These are phyloP conservation scores for Penicillium expansum DNA, from an alignment of 2,329 filamentous ascomycete species.

Conservation along the genomic window DNA sequence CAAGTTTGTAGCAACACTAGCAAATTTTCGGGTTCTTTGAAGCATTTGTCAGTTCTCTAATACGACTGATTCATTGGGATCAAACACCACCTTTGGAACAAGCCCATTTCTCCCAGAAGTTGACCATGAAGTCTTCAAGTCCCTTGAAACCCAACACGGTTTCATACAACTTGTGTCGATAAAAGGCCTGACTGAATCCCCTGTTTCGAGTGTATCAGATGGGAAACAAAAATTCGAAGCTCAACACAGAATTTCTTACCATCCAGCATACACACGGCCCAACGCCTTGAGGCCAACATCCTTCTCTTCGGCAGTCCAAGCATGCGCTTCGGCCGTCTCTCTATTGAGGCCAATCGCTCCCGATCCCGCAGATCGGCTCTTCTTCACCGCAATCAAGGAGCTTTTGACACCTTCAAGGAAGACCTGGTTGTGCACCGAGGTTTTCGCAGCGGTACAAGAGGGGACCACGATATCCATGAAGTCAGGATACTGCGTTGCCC, in stretches of 20 bases:
- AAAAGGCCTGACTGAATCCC: constrained; percentile 79
- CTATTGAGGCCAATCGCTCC: constrained; percentile 45
- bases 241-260: constrained; percentile 35
- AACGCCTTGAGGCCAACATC: constrained; percentile 65
- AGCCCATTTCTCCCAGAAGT: constrained; percentile 75
- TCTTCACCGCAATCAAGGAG: constrained; percentile 58
- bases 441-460: constrained; percentile 65
- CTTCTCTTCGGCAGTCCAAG: constrained; percentile 55
- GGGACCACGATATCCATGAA: constrained; percentile 65
- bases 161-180: constrained; percentile 68
- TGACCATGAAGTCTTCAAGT: constrained; percentile 70
- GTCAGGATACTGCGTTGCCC: constrained; percentile 61
- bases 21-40: constrained; percentile 67
- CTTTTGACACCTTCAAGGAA: constrained; percentile 65
- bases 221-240: not conserved
- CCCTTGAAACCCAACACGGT: constrained; percentile 62
- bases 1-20: constrained; percentile 74
- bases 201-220: constrained; percentile 30
- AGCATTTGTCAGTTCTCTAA: not conserved
- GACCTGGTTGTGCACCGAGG: constrained; percentile 65
- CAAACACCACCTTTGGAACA: constrained; percentile 56
- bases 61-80: too few species aligned
- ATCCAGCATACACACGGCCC: constrained; percentile 73
- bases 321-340: constrained; percentile 40
- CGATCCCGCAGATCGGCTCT: constrained; percentile 52